Conservation (phyloP, 768 basidiomycete species). For the Suillus paluster region DNA sequence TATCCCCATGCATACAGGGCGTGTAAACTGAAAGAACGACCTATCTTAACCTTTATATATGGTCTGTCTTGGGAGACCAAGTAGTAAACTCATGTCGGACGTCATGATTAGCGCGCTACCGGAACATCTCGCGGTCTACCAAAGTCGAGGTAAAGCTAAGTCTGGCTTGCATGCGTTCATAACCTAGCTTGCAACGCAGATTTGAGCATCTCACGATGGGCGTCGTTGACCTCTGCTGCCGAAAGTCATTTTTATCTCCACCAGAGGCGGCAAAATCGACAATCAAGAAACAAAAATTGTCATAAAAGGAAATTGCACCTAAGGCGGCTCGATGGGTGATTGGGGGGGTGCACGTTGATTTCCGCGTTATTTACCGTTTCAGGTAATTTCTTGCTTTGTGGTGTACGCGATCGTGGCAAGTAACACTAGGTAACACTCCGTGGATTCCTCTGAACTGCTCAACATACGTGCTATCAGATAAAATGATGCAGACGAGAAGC, state of each 20-base stretch:
- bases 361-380: not conserved
- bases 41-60: too few relatives aligned
- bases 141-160: not conserved
- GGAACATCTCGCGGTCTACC: not conserved
- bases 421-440: not conserved
- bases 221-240: not conserved
- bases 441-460: not conserved
- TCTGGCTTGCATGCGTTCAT: not conserved
- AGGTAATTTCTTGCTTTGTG: not conserved
- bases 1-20: not conserved
- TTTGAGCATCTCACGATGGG: not conserved
- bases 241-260: not conserved
- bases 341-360: not conserved
- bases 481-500: not conserved
- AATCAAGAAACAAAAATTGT: not conserved
- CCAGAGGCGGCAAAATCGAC: not conserved
- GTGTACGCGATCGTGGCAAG: not conserved
- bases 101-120: not conserved
- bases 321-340: not conserved
- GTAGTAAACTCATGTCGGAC: not conserved
- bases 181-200: too few relatives aligned
- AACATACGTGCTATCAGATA: fast-evolving
- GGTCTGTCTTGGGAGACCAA: too few relatives aligned
- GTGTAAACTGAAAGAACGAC: too few relatives aligned
- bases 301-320: not conserved